Evolutionary conservation across 257 asterid genomes (phyloP).

Genomic region (Anisodus acutangulus): DNA sequence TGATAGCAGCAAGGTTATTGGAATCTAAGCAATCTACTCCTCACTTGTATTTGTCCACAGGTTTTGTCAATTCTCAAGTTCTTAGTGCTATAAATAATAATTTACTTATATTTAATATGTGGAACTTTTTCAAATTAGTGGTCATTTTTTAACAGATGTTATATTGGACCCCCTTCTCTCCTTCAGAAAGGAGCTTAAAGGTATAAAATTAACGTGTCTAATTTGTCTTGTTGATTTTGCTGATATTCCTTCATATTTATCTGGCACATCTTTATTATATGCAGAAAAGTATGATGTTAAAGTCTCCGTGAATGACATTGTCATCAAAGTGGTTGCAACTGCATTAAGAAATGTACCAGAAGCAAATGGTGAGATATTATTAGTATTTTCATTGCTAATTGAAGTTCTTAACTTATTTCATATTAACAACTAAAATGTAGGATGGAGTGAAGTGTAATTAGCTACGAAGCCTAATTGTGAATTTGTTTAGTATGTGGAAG

Average conservation of each 20-base stretch:
- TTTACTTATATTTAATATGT: slow-evolving; percentile 16
- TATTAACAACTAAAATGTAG: slow-evolving; percentile 17
- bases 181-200: slow-evolving; percentile 96
- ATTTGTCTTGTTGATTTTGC: slow-evolving; percentile 27
- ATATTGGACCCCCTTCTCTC: slow-evolving; percentile 88
- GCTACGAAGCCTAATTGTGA: not conserved
- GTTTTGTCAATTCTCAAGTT: slow-evolving; percentile 40
- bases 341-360: slow-evolving; percentile 89
- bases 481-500: not conserved
- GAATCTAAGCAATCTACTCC: slow-evolving; percentile 96
- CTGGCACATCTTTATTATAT: slow-evolving; percentile 39
- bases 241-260: slow-evolving; percentile 33
- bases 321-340: slow-evolving; percentile 87
- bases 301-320: slow-evolving; percentile 96
- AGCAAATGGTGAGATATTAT: slow-evolving; percentile 78
- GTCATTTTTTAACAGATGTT: slow-evolving; percentile 69
- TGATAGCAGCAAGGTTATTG: slow-evolving; percentile 90
- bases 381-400: not conserved
- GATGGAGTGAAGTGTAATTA: not conserved
- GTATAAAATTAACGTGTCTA: slow-evolving; percentile 47
- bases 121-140: slow-evolving; percentile 38
- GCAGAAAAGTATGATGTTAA: slow-evolving; percentile 84
- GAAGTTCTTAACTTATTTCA: slow-evolving; percentile 16
- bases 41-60: slow-evolving; percentile 93
- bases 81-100: slow-evolving; percentile 14